These are phyloP conservation scores for Nitzschia sp. DNA, from an alignment of 108 stramenopile species.

Conservation along the genomic window DNA sequence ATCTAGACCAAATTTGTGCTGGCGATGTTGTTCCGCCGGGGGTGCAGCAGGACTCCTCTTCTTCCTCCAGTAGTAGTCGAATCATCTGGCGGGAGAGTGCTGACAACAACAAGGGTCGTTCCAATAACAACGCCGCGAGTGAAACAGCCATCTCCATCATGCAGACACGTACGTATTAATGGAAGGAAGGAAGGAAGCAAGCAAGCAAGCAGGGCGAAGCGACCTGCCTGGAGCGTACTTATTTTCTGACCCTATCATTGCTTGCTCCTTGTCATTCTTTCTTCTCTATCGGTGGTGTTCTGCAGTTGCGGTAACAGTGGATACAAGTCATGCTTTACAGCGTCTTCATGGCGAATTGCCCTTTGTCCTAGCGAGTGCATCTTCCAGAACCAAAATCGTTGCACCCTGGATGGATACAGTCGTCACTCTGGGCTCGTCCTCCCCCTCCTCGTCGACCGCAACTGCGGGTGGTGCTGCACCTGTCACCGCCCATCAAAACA, in stretches of 20 bases:
- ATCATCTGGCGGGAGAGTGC: too few species aligned
- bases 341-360: neutral
- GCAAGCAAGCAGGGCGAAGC: too few species aligned
- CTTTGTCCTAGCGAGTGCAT: neutral
- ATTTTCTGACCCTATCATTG: too few species aligned
- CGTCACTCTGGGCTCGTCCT: neutral
- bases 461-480: neutral
- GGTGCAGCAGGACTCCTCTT: too few species aligned
- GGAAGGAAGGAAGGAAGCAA: too few species aligned
- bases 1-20: constrained; percentile 22
- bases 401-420: constrained; percentile 13
- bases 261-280: neutral
- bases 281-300: neutral
- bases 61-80: neutral
- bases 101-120: neutral
- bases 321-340: constrained; percentile 24
- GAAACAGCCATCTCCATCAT: constrained; percentile 1
- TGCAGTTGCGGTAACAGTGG: constrained; percentile 30
- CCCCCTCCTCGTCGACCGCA: neutral
- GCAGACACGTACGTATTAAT: constrained; percentile 1
- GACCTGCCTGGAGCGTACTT: too few species aligned
- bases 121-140: neutral
- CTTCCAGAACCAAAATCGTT: neutral
- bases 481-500: neutral
- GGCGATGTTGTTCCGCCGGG: too few species aligned